phyloP scores from a whole-genome alignment of 73 alveolate species.

The Tetrahymena thermophila region DNA sequence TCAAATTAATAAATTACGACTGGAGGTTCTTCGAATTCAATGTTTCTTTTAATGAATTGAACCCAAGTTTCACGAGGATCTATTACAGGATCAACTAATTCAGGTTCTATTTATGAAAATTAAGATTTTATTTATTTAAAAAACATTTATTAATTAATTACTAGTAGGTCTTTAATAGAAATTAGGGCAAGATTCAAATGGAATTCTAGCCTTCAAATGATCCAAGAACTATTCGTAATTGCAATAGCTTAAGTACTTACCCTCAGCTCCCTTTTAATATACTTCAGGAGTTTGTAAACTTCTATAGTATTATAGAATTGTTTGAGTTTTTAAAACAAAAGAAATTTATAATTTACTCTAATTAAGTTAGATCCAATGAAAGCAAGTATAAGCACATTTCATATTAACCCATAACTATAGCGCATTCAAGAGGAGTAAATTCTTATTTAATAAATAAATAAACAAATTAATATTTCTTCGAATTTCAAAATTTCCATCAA shows the following conservation, averaged over 20 bases:
- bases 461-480: neutral
- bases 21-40: conserved; percentile 40
- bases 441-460: neutral
- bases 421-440: conserved; percentile 27
- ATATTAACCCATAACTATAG: conserved; percentile 36
- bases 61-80: conserved; percentile 46
- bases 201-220: neutral
- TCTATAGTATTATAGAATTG: neutral
- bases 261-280: neutral
- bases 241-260: neutral
- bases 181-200: conserved; percentile 1
- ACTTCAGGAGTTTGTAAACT: neutral
- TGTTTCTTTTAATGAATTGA: conserved; percentile 19
- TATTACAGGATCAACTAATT: conserved; percentile 27
- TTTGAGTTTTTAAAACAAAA: neutral
- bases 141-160: no score
- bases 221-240: neutral
- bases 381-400: neutral
- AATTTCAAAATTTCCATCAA: neutral
- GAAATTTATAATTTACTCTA: neutral
- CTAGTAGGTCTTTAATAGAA: conserved; percentile 19
- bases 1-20: neutral
- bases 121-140: neutral
- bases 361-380: neutral
- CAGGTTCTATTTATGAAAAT: neutral